Evolutionary conservation across 78 protist species (phyloP), one percentile per base, ranked within the genome.

Genomic region (Dictyostelium firmibasis): DNA sequence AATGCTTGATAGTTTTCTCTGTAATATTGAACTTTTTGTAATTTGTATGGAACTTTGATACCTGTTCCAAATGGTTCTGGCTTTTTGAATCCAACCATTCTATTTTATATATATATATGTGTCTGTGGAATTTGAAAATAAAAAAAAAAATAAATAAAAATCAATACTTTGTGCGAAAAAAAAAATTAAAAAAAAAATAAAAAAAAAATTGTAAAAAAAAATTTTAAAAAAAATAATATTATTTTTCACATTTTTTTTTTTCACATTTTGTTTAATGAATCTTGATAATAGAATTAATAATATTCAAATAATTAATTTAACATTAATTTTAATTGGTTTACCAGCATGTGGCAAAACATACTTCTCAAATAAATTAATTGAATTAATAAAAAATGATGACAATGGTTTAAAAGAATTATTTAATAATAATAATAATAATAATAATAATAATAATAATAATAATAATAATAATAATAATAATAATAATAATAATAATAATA

Each of bases 1-100:
- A 41, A 87, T 23, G 44, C 93, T 78, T 87, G 93, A 18, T 41
- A 27, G n/a, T 87, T 87, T 76, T 87, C 93, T 87, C 93, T 87
- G 29, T 64, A 87, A 43, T 87, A 87, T n/a, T 84, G 85, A 10
- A 78, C 53, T 50, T 87, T 87, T 87, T 87, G 93, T 25, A 87
- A 33, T 3, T 62, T 78, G 25, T 87, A 78, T 76, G 93, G 93
- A 18, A 87, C 83, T 3, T 78, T 36, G 29, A 57, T 41, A 44
- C 93, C 93, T 18, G 81, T 78, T 62, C 72, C 72, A 20, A 20
- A 81, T 81, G 20, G 69, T 11, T 29, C 33, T 53, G 23, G 35
- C 14, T 14, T 4, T 18, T 8, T 4, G 33, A 81, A 57, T 16
- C 50, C 75, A 31, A 33, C 47, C 86, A 81, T 81, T 76, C n/a